Evolutionary conservation across 192 early-diverging fungal genomes (phyloP), one percentile per base, ranked within the genome.

Genomic region (Podochytrium sp.): DNA sequence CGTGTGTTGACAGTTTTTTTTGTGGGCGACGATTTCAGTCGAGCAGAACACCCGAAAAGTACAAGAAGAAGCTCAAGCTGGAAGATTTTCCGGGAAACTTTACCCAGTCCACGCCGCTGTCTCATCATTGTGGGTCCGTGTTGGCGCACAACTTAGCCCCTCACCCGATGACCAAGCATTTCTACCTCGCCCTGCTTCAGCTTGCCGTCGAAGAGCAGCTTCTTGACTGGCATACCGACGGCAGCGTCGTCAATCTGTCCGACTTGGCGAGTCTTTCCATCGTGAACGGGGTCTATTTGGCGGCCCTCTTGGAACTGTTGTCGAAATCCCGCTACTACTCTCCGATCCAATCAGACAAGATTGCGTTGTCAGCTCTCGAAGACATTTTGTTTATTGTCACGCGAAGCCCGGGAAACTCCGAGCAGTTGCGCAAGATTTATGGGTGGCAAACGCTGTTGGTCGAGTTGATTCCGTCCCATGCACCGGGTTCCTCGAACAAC

Each of bases 131-230:
- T 12, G 61, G 72, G 12, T 32, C 60, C 20, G 33, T 51, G 35
- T 23, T 76, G 14, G 50, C 74, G 10, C 12, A 55, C 5, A 33
- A 68, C 51, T 30, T 79, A 25, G 57, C 72, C 3, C 23, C 33
- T 4, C 40, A 37, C 23, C 27, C 10, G 7, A 49, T 83, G 2
- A 71, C 77, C 3, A 6, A 6, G 2, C 32, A 50, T 12, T 37
- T 72, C 2, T 79, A 83, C 51, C 73, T 73, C 29, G 49, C 58
- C 23, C 27, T 83, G 0, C 57, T 83, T 40, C 81, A 83, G 61
- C 51, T 79, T 2, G 76, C 70, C 3, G 30, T 78, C 2, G 81
- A 83, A 38, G 74, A 83, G 29, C 73, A 51, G 30, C 27, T 80
- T 1, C 16, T 78, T 23, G 76, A 80, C 50, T 78, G 75, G 76